Evolutionary conservation across 495 filamentous ascomycete species (phyloP).

Genomic region (Paragyromitra xinjiangensis): DNA sequence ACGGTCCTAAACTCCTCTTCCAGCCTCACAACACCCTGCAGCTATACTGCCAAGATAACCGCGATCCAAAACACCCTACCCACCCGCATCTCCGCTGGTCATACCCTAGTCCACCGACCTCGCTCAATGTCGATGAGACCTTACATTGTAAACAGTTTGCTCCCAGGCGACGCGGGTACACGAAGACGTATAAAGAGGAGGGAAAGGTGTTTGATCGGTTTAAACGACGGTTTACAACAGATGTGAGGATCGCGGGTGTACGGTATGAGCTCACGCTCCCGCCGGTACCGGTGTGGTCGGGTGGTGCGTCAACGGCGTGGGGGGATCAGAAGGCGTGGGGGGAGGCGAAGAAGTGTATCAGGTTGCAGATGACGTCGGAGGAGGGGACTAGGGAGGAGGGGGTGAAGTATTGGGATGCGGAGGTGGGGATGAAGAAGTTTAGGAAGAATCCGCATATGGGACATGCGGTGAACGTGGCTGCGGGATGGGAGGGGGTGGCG

Average conservation of each 20-base stretch:
- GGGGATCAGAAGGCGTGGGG: constrained; percentile 27
- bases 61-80: constrained; percentile 15
- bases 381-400: neutral
- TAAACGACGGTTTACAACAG: constrained; percentile 19
- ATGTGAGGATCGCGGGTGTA: constrained; percentile 22
- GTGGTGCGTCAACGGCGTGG: constrained; percentile 24
- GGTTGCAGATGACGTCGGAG: constrained; percentile 28
- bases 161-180: constrained; percentile 18
- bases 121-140: neutral
- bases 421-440: constrained; percentile 33
- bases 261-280: constrained; percentile 27
- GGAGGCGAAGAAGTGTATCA: constrained; percentile 34
- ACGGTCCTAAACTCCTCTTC: constrained; percentile 36
- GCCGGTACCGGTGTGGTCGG: constrained; percentile 17
- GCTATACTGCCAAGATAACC: constrained; percentile 32
- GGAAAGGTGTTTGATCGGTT: constrained; percentile 32
- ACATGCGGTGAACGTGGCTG: constrained; percentile 29
- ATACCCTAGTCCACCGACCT: constrained; percentile 5
- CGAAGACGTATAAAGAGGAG: constrained; percentile 25
- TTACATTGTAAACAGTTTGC: neutral
- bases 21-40: constrained; percentile 27
- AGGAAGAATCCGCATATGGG: constrained; percentile 28
- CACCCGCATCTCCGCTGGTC: constrained; percentile 34
- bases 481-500: constrained; percentile 33
- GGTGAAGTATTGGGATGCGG: constrained; percentile 30